Evolutionary conservation across 495 filamentous ascomycete genomes (phyloP).

Genomic region (Melanomma pulvis-pyrius): DNA sequence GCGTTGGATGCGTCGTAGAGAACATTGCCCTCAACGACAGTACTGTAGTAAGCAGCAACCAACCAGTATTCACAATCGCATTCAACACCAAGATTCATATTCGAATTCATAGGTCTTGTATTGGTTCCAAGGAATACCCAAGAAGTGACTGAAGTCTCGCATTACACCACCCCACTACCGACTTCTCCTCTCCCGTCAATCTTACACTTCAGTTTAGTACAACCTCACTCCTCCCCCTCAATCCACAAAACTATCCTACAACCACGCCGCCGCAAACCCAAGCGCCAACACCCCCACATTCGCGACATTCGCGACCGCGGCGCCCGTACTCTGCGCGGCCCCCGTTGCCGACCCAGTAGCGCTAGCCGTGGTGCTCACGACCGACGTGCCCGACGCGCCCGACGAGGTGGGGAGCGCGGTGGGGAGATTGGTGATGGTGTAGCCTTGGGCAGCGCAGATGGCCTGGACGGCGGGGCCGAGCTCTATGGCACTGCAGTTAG

Average conservation of each 20-base stretch:
- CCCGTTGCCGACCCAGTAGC: constrained; percentile 8
- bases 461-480: constrained; percentile 10
- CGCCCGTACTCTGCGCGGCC: constrained; percentile 18
- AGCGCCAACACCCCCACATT: constrained; percentile 18
- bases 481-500: constrained; percentile 2
- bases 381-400: background rate
- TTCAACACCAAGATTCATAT: background rate
- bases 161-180: background rate
- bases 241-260: constrained; percentile 11
- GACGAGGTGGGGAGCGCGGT: constrained; percentile 7
- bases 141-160: no score
- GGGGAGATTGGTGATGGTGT: constrained; percentile 23
- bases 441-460: constrained; percentile 19
- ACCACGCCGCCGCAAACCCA: constrained; percentile 32
- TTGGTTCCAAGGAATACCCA: background rate
- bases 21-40: background rate
- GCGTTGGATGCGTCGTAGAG: constrained; percentile 14
- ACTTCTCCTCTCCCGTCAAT: no score
- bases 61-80: background rate
- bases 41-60: constrained; percentile 1
- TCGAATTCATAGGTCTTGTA: background rate
- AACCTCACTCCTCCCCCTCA: background rate
- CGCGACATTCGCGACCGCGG: constrained; percentile 21
- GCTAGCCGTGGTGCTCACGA: background rate
- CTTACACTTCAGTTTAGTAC: no score